Conservation (phyloP, 1,284 basidiomycete species). For the Rhodotorula sp. region DNA sequence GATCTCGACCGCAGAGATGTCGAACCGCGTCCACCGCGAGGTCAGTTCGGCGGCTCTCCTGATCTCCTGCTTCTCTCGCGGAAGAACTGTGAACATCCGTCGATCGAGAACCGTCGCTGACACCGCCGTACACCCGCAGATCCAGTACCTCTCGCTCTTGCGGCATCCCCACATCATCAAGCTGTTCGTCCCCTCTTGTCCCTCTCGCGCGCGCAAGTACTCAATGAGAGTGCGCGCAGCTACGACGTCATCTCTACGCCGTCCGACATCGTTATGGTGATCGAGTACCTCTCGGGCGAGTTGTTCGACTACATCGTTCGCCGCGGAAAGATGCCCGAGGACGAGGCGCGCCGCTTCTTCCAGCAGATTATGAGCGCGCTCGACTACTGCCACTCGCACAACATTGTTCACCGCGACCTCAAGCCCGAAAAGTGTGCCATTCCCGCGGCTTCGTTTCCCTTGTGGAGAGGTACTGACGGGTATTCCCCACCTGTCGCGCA, state of each 20-base stretch:
- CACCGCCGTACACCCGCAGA: slow-evolving; percentile 50
- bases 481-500: background rate
- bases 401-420: slow-evolving; percentile 92
- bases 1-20: slow-evolving; percentile 87
- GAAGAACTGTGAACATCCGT: no score
- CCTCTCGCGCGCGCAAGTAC: background rate
- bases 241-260: slow-evolving; percentile 94
- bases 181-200: slow-evolving; percentile 61
- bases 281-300: slow-evolving; percentile 77
- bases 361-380: slow-evolving; percentile 95
- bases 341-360: slow-evolving; percentile 84
- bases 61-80: no score
- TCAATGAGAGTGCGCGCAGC: slow-evolving; percentile 54
- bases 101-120: background rate
- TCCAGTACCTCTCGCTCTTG: slow-evolving; percentile 89
- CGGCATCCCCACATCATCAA: slow-evolving; percentile 95
- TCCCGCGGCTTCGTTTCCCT: background rate
- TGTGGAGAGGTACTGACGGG: background rate
- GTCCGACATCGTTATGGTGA: slow-evolving; percentile 92
- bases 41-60: slow-evolving; percentile 6
- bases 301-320: slow-evolving; percentile 94
- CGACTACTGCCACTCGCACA: slow-evolving; percentile 89
- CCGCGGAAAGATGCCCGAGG: slow-evolving; percentile 81
- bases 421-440: slow-evolving; percentile 80
- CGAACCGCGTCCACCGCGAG: slow-evolving; percentile 87